phyloP scores from a whole-genome alignment of 306 rosid genomes.

The Quercus ilex region DNA sequence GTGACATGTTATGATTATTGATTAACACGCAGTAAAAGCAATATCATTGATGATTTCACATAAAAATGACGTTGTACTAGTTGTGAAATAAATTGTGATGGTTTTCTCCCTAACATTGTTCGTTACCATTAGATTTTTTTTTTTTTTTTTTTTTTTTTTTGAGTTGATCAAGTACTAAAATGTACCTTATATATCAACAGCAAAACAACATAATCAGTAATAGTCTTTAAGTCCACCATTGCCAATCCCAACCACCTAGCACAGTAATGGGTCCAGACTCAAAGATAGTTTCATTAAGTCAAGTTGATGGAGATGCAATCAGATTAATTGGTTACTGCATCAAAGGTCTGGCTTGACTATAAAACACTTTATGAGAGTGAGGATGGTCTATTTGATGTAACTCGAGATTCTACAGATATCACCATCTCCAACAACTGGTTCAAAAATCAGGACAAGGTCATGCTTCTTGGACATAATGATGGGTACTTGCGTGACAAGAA shows the following conservation, averaged over 20 bases:
- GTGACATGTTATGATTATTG: no score
- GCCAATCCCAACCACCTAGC: background rate
- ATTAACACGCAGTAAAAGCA: fast-evolving
- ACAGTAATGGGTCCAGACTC: background rate
- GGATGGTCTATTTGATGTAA: background rate
- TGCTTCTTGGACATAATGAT: background rate
- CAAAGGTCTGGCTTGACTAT: background rate
- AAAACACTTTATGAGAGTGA: background rate
- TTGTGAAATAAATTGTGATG: no score
- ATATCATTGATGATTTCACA: no score
- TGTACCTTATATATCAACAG: background rate
- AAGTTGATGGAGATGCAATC: background rate
- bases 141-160: no score
- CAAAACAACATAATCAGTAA: background rate
- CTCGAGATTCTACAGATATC: background rate
- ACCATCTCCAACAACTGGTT: constrained; percentile 2
- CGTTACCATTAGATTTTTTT: no score
- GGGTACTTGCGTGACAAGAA: background rate
- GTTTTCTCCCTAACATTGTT: no score
- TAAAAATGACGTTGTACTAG: no score
- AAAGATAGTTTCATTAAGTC: background rate
- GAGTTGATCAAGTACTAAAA: no score
- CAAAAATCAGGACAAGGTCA: background rate
- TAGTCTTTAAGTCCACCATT: background rate
- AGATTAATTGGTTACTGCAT: background rate